Evolutionary conservation across 768 basidiomycete genomes (phyloP).

Genomic region (Brasilioporus rufonigricans): DNA sequence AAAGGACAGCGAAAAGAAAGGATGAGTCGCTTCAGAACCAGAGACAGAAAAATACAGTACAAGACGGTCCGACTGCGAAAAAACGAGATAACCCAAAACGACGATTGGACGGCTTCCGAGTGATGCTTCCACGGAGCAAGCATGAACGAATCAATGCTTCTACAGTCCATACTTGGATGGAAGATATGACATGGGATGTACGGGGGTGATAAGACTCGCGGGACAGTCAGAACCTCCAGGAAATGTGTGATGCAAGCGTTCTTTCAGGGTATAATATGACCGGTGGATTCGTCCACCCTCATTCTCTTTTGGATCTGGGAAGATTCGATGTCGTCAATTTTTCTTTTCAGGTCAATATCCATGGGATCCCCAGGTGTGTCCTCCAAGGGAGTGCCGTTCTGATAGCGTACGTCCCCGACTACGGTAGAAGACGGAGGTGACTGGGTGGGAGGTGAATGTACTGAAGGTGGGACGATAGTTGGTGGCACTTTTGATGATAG

Average conservation of each 20-base stretch:
- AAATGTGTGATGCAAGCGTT: constrained; percentile 22
- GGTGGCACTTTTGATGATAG: constrained; percentile 43
- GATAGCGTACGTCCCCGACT: constrained; percentile 34
- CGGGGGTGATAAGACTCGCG: constrained; percentile 21
- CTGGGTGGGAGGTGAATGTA: constrained; percentile 52
- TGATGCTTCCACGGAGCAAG: constrained; percentile 30
- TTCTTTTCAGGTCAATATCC: constrained; percentile 60
- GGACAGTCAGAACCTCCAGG: constrained; percentile 23
- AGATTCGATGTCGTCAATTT: constrained; percentile 51
- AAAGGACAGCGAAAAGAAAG: constrained; percentile 9
- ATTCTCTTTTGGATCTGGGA: constrained; percentile 66
- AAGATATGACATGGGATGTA: constrained; percentile 19
- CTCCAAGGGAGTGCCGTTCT: constrained; percentile 37
- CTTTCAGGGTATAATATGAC: constrained; percentile 55
- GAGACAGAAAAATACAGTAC: constrained; percentile 32
- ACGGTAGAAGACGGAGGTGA: constrained; percentile 46
- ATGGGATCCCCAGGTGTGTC: constrained; percentile 41
- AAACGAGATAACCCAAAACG: constrained; percentile 33
- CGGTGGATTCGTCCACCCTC: constrained; percentile 55
- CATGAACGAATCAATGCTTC: constrained; percentile 26
- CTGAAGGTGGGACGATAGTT: constrained; percentile 30
- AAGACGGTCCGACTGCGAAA: constrained; percentile 34
- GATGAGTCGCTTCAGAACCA: constrained; percentile 14
- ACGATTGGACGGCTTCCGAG: constrained; percentile 32
- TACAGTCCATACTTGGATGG: constrained; percentile 30